Conservation (phyloP, 371 early-diverging fungal genomes). For the Rhizopus arrhizus region DNA sequence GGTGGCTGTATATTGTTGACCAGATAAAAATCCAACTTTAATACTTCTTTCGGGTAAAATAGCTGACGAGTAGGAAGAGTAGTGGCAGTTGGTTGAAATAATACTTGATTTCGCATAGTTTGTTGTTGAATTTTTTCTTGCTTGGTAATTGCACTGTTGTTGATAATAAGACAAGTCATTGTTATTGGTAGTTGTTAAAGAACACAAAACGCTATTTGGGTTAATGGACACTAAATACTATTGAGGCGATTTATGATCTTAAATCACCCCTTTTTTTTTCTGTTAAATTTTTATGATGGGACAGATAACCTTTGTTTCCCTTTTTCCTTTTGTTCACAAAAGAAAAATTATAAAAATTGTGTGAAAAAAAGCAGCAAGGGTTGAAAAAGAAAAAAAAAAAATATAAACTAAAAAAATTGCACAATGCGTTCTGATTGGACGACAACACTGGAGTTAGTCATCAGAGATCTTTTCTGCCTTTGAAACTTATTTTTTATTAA, state of each 20-base stretch:
- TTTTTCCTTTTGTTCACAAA: not conserved
- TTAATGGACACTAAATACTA: not conserved
- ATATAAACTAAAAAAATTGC: not conserved
- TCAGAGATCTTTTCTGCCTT: too few relatives aligned
- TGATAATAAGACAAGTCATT: slow-evolving; percentile 3
- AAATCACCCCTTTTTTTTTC: not conserved
- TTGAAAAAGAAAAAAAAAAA: slow-evolving; percentile 1
- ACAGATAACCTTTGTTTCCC: not conserved
- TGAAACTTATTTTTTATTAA: too few relatives aligned
- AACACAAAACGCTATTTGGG: not conserved
- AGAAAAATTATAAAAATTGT: not conserved
- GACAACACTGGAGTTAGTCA: too few relatives aligned
- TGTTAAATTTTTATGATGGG: not conserved
- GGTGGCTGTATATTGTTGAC: slow-evolving; percentile 1
- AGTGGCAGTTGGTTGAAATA: not conserved
- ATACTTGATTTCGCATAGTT: not conserved
- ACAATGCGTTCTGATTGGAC: too few relatives aligned
- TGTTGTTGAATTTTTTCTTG: not conserved
- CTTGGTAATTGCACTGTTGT: not conserved
- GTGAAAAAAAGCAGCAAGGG: not conserved
- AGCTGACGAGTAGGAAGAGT: not conserved
- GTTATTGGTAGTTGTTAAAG: not conserved
- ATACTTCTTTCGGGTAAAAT: not conserved
- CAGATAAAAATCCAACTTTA: slow-evolving; percentile 5
- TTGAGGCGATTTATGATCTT: not conserved